Evolutionary conservation across 2,329 filamentous ascomycete species (phyloP), one percentile per base, ranked within the genome.

Genomic region (Graphiopsis chlorocephala): DNA sequence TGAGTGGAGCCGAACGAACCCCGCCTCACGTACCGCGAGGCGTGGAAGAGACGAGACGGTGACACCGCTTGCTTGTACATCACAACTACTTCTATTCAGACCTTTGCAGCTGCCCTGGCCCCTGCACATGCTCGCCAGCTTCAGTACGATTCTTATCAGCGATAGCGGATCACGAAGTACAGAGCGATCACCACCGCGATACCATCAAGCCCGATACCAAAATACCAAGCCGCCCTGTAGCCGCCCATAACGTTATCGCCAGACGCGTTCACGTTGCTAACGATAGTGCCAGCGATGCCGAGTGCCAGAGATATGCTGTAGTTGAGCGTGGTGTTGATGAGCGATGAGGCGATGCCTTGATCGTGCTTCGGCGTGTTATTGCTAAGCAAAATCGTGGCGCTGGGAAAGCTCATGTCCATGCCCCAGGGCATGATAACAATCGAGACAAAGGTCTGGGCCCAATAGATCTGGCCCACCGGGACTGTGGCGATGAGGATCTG

Each of bases 381-480:
- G 29, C 82, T 85, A 11, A 90, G 77, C 28, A 90, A 81, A 12
- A 90, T 72, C 0, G 83, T 88, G 0, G 85, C 86, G 0, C 86
- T 84, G 0, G 88, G 88, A 69, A 88, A 88, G 1, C 81, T 85
- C 81, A 89, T 88, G 48, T 90, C 86, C 83, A 89, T 87, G 1
- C 86, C 86, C 69, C 71, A 73, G 85, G 55, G 71, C 66, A 77
- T 67, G 53, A 90, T 70, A 2, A 89, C 25, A 4, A 85, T 78
- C 2, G 80, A 80, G 8, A 88, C 80, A 70, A 91, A 90, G 0
- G 83, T 80, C 67, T 88, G 84, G 17, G 78, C 79, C 88, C 88
- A 91, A 75, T 90, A 91, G 0, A 77, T 82, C 72, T 89, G 86
- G 5, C 80, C 68, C 0, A 82, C 76, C 0, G 87, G 85, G 1